Evolutionary conservation across 106 monocot genomes (phyloP).

Genomic region (Allium fistulosum): DNA sequence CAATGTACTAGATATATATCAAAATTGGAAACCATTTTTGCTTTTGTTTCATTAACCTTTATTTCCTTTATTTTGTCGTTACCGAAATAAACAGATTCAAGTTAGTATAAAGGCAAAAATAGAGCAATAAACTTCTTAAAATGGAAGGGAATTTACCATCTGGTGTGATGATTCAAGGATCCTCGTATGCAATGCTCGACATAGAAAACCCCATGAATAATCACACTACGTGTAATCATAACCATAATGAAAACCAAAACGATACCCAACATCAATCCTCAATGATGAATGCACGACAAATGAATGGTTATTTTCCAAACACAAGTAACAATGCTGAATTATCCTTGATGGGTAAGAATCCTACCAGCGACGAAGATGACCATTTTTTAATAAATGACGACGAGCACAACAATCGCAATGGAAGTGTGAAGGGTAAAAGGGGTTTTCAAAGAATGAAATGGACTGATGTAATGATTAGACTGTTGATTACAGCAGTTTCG

Average conservation of each 20-base stretch:
- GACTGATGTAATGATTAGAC: slow-evolving; percentile 73
- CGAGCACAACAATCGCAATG: slow-evolving; percentile 22
- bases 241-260: slow-evolving; percentile 1
- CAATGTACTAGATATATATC: too few relatives aligned
- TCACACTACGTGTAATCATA: slow-evolving; percentile 5
- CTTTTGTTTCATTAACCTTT: too few relatives aligned
- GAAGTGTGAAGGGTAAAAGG: slow-evolving; percentile 38
- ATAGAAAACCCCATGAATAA: slow-evolving; percentile 28
- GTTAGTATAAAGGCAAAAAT: too few relatives aligned
- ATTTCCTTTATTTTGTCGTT: too few relatives aligned
- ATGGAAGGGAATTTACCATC: slow-evolving; percentile 33
- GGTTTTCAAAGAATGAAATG: slow-evolving; percentile 81
- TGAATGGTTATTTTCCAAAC: slow-evolving; percentile 13
- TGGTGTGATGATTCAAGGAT: slow-evolving; percentile 24
- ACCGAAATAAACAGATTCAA: too few relatives aligned
- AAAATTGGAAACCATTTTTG: too few relatives aligned
- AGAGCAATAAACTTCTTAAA: too few relatives aligned
- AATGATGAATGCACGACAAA: slow-evolving; percentile 17
- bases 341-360: slow-evolving; percentile 4
- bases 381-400: slow-evolving; percentile 40
- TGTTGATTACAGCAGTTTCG: slow-evolving; percentile 75
- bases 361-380: slow-evolving; percentile 40
- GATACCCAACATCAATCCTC: slow-evolving; percentile 4
- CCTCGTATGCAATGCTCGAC: slow-evolving; percentile 22
- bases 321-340: too few relatives aligned